Evolutionary conservation across 2,329 filamentous ascomycete species (phyloP), one percentile per base, ranked within the genome.

Genomic region (Gnomoniopsis sp.): DNA sequence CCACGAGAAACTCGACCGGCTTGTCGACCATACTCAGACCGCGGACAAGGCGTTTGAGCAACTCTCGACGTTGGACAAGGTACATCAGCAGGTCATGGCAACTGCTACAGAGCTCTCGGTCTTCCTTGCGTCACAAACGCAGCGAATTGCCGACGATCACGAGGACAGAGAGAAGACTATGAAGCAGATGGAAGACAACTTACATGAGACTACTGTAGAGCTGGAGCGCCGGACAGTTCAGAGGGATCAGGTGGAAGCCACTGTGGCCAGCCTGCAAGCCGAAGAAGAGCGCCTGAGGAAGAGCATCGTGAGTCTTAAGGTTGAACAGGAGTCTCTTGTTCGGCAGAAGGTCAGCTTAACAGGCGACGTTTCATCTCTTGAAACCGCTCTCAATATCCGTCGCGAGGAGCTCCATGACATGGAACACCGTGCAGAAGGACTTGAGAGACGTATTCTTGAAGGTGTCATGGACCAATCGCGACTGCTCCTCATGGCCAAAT

Each of bases 381-480:
- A 98, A 71, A 98, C 91, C 10, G 93, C 95, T 1, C 82, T 98
- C 33, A 86, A 88, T 19, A 87, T 98, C 58, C 89, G 95, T 56
- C 89, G 91, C 48, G 93, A 98, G 65, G 95, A 98, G 75, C 85
- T 99, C 60, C 86, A 91, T 49, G 83, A 89, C 26, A 97, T 99
- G 90, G 93, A 98, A 71, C 79, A 83, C 12, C 89, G 93, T 62
- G 95, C 93, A 2, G 92, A 97, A 71, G 85, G 86, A 3, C 80
- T 99, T 23, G 95, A 99, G 75, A 89, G 93, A 54, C 88, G 95
- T 26, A 96, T 99, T 65, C 78, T 99, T 34, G 93, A 98, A 65
- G 93, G 93, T 26, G 91, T 98, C 63, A 96, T 99, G 76, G 93
- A 98, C 67, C 93, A 98, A 71, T 97, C 93, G 21, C 89, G 93